Evolutionary conservation across 2,329 filamentous ascomycete genomes (phyloP), one percentile per base, ranked within the genome.

Genomic region (Coniochaeta sp.): DNA sequence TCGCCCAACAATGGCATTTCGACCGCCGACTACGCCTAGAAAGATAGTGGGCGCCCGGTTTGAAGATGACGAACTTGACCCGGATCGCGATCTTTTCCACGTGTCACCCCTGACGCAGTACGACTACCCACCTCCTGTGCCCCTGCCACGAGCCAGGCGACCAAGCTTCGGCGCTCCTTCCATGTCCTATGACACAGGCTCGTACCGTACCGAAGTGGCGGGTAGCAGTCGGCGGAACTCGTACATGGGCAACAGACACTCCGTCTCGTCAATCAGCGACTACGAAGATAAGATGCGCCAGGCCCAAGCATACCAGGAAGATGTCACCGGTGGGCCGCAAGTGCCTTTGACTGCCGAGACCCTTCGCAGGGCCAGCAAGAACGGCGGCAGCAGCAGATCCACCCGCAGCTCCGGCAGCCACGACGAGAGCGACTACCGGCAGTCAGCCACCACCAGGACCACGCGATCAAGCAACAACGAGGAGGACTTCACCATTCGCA

Each of bases 391-490:
- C 74, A 84, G 80, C 67, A 79, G 79, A 26, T 85, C 81, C 43
- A 86, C 79, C 58, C 79, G 79, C 64, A 86, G 81, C 76, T 85
- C 79, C 63, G 79, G 71, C 24, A 87, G 85, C 68, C 83, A 78
- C 50, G 85, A 87, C 65, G 84, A 87, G 61, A 87, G 84, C 71
- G 85, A 87, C 60, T 86, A 81, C 70, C 80, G 79, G 64, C 81
- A 82, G 63, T 87, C 84, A 59, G 82, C 82, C 31, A 85, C 84
- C 0, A 87, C 85, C 14, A 79, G 82, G 44, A 83, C 85, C 11
- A 88, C 84, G 4, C 76, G 81, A 36, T 83, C 81, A 17, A 80
- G 77, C 61, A 77, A 57, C 43, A 64, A 79, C 58, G 79, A 83
- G 59, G 83, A 87, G 40, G 83, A 86, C 62, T 76, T 86, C 60